Evolutionary conservation across 1,284 basidiomycete species (phyloP).

Genomic region (Ganoderma resinaceum): DNA sequence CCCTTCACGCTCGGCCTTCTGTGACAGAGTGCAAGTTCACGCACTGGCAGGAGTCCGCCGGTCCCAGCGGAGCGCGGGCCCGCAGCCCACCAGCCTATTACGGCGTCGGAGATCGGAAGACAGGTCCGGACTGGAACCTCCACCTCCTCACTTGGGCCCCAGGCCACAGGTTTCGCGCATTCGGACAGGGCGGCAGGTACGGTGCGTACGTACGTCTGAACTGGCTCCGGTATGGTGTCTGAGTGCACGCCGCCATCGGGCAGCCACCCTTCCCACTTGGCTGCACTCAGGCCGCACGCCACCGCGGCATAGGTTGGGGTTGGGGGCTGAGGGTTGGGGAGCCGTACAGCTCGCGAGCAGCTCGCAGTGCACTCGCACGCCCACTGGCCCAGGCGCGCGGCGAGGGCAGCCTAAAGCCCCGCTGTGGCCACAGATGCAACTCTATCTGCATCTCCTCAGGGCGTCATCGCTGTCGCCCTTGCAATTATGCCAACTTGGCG

Average conservation of each 20-base stretch:
- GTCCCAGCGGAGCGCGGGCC: slow-evolving; percentile 32
- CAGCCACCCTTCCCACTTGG: background rate
- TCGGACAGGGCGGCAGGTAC: background rate
- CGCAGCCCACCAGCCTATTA: slow-evolving; percentile 21
- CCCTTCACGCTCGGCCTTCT: slow-evolving; percentile 22
- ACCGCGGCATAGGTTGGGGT: slow-evolving; percentile 2
- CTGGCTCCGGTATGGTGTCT: background rate
- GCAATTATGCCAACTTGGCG: slow-evolving; percentile 2
- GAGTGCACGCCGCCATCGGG: slow-evolving; percentile 1
- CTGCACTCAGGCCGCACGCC: background rate
- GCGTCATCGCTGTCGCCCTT: slow-evolving; percentile 2
- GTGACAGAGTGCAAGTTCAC: slow-evolving; percentile 17
- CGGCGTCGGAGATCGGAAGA: slow-evolving; percentile 4
- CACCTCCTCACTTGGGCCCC: no score
- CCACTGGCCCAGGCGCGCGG: background rate
- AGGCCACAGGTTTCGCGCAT: slow-evolving; percentile 12
- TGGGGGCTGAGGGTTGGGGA: background rate
- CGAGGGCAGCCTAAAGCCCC: background rate
- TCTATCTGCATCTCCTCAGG: slow-evolving; percentile 5
- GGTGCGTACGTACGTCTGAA: slow-evolving; percentile 14
- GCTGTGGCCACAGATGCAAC: slow-evolving; percentile 4
- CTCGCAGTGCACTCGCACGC: background rate
- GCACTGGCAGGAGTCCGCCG: slow-evolving; percentile 22
- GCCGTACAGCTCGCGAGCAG: background rate
- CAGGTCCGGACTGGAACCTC: slow-evolving; percentile 11